Percentiles rank a stretch among this genome's conserved stretches.
These are phyloP conservation scores for Chaetomiaceae sp. DNA, from an alignment of 2,329 filamentous ascomycete genomes.

Conservation along the genomic window DNA sequence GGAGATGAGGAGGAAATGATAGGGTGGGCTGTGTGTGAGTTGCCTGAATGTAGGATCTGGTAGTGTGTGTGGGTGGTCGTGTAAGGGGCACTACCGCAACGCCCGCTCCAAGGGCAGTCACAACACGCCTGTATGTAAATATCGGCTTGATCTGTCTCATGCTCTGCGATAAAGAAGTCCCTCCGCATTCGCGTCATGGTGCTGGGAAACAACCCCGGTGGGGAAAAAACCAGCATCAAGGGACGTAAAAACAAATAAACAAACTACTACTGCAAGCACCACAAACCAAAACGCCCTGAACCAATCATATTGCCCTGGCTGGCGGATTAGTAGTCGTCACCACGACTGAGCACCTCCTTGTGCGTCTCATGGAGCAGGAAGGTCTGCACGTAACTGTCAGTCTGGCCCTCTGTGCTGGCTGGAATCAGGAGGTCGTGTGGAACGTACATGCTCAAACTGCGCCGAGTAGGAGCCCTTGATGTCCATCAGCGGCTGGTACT, in stretches of 20 bases:
- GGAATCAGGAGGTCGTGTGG: background rate
- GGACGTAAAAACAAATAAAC: background rate
- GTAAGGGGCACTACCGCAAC: too few species aligned
- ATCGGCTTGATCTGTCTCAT: background rate
- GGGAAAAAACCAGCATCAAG: constrained; percentile 13
- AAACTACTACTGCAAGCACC: too few species aligned
- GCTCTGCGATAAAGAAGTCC: background rate
- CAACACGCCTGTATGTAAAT: background rate
- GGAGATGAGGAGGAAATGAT: too few species aligned
- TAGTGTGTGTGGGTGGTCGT: too few species aligned
- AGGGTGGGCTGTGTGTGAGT: too few species aligned
- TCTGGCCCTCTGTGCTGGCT: background rate
- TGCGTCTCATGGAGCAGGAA: constrained; percentile 70
- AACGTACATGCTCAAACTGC: constrained; percentile 69
- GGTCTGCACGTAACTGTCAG: constrained; percentile 43
- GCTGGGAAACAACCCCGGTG: constrained; percentile 10
- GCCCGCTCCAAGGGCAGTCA: too few species aligned
- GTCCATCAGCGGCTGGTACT: constrained; percentile 83
- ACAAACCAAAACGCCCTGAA: background rate
- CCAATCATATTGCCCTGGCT: background rate
- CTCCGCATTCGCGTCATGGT: constrained; percentile 11
- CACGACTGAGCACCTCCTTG: constrained; percentile 81
- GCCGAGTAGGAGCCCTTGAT: constrained; percentile 92
- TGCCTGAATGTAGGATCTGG: too few species aligned
- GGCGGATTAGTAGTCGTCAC: constrained; percentile 65